A percentile compares a stretch with the other conserved stretches of the same genome.
Conservation (phyloP, 345 rosid species). For the Mercurialis annua region DNA sequence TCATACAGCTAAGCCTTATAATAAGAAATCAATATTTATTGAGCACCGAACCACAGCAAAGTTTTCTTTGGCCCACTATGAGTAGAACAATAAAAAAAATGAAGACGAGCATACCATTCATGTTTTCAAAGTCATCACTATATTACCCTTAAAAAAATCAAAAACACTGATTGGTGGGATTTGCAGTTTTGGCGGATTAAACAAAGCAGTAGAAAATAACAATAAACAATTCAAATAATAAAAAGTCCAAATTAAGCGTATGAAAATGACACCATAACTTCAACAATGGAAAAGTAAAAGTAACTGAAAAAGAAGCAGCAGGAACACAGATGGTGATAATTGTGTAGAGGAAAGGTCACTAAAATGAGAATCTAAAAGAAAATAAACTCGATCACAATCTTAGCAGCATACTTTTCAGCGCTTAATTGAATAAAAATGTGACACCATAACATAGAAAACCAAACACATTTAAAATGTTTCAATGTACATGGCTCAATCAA, state of each 20-base stretch:
- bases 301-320: neutral
- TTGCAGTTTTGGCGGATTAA: neutral
- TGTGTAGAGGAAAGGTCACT: neutral
- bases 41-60: neutral
- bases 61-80: neutral
- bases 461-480: no score
- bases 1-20: conserved; percentile 24
- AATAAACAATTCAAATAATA: neutral
- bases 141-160: neutral
- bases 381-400: no score
- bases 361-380: no score
- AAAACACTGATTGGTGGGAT: neutral
- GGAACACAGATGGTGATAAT: neutral
- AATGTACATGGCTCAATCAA: no score
- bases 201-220: neutral
- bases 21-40: neutral
- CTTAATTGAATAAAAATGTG: neutral
- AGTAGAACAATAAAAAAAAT: neutral
- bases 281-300: neutral
- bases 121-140: neutral
- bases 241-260: neutral
- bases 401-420: no score
- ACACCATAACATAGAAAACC: no score
- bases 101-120: neutral
- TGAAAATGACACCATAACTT: conserved; percentile 5